phyloP scores from a whole-genome alignment of 345 rosid genomes.

The Melaleuca quinquenervia region DNA sequence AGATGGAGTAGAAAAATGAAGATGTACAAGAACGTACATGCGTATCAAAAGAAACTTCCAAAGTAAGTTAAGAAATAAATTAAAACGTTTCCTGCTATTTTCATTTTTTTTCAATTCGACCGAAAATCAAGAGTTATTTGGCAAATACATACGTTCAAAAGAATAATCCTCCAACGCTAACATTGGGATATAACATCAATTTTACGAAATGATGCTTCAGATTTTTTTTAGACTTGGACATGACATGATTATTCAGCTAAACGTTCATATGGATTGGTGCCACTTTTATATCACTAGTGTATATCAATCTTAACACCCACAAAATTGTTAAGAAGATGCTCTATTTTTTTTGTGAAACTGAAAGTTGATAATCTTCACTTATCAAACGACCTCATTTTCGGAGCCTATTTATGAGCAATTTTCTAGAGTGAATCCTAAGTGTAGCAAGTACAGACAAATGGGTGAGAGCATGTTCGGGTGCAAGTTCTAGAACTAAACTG shows the following conservation, averaged over 20 bases:
- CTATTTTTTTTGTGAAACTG: not conserved
- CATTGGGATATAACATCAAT: not conserved
- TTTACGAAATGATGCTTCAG: not conserved
- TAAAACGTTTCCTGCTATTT: not conserved
- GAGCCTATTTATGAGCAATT: not conserved
- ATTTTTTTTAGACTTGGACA: not conserved
- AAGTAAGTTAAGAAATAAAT: not conserved
- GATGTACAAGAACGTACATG: not conserved
- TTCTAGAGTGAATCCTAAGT: not conserved
- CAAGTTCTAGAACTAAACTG: not conserved
- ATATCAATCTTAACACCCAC: not conserved
- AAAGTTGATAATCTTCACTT: not conserved
- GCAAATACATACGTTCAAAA: not conserved
- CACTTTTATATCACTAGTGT: too few relatives aligned
- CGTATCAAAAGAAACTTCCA: not conserved
- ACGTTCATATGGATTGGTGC: not conserved
- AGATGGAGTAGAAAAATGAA: not conserved
- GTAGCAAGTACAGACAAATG: not conserved
- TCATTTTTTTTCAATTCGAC: not conserved
- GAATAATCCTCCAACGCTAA: not conserved
- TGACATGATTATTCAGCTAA: not conserved
- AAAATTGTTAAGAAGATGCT: not conserved
- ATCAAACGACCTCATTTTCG: not conserved
- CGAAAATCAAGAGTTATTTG: not conserved
- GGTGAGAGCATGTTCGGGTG: not conserved